Evolutionary conservation across 129 eudicot genomes (phyloP).

Genomic region (Escallonia herrerae): DNA sequence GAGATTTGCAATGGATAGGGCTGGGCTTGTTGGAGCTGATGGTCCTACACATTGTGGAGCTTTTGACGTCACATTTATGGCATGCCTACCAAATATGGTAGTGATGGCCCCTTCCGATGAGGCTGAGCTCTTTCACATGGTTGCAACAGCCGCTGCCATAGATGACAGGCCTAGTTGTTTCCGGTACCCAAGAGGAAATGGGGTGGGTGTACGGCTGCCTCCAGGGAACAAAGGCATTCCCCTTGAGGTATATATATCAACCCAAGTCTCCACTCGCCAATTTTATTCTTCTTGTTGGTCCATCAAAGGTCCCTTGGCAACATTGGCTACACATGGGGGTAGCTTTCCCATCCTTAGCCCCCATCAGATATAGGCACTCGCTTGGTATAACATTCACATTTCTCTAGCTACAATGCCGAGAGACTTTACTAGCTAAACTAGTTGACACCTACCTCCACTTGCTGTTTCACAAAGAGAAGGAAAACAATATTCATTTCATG

Average conservation of each 20-base stretch:
- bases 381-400: too few species aligned
- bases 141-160: constrained; percentile 93
- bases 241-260: constrained; percentile 46
- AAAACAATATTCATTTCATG: neutral
- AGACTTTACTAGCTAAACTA: too few species aligned
- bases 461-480: too few species aligned
- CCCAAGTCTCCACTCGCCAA: neutral
- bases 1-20: constrained; percentile 88
- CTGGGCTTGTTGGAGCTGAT: constrained; percentile 92
- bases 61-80: constrained; percentile 82
- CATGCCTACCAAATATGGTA: constrained; percentile 91
- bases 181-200: constrained; percentile 94
- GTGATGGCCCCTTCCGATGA: constrained; percentile 98
- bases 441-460: too few species aligned
- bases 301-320: too few species aligned
- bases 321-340: too few species aligned
- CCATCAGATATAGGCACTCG: too few species aligned
- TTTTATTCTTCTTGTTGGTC: constrained; percentile 20
- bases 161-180: constrained; percentile 93
- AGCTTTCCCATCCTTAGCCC: too few species aligned
- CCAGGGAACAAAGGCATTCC: constrained; percentile 89
- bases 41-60: constrained; percentile 98
- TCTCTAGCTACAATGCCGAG: constrained; percentile 33
- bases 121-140: constrained; percentile 93
- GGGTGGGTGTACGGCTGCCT: constrained; percentile 73